Evolutionary conservation across 495 filamentous ascomycete genomes (phyloP), one percentile per base, ranked within the genome.

Genomic region (Daldinia bambusicola): DNA sequence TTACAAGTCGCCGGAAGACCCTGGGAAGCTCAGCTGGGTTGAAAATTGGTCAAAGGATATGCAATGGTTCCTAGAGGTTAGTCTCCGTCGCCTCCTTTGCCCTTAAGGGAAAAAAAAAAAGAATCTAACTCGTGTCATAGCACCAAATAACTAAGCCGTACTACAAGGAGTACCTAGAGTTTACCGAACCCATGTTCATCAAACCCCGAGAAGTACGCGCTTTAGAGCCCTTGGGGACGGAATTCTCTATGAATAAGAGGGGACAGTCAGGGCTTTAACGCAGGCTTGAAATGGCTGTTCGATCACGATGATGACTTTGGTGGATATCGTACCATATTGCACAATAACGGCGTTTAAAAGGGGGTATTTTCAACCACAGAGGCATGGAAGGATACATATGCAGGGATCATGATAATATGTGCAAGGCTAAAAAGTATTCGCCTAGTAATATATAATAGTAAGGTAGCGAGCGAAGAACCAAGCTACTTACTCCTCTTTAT

Each of bases 81-180:
- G 63, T 40, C 38, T 26, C 32, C 36, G 31, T 43, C 50, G n/a
- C n/a, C n/a, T n/a, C n/a, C n/a, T n/a, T n/a, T n/a, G n/a, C n/a
- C n/a, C n/a, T n/a, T n/a, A n/a, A n/a, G n/a, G n/a, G n/a, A n/a
- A n/a, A n/a, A n/a, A n/a, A n/a, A n/a, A 58, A 7, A 18, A 31
- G 22, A 55, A 66, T 52, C 59, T 75, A 55, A 70, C 41, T 48
- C 8, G 13, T 2, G 20, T 53, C 5, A 64, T 58, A 86, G 85
- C 71, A 77, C 7, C 84, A 86, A 80, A 20, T 84, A 6, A 81
- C 76, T 14, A 87, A 86, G 69, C 72, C 77, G 0, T 87, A 87
- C 66, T 86, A 87, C 67, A 78, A 83, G 43, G 78, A 82, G 36
- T 86, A 85, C 57, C 61, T 83, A 5, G 79, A 75, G n/a, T 61